Evolutionary conservation across 2,329 filamentous ascomycete genomes (phyloP), one percentile per base, ranked within the genome.

Genomic region (Penicillium glabrum): DNA sequence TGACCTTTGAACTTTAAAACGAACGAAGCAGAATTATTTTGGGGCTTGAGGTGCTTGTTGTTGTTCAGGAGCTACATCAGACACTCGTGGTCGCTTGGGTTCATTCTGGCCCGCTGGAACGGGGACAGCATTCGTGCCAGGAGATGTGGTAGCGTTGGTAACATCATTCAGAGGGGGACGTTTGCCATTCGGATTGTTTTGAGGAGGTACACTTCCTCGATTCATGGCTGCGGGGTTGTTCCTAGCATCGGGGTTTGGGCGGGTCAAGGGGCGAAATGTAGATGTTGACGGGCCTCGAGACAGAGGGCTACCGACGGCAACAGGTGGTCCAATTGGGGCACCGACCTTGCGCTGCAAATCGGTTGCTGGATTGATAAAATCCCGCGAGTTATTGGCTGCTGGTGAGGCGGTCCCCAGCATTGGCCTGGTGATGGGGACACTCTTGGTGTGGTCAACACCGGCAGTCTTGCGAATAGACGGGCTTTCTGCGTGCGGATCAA

Each of bases 391-490:
- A 31, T 69, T 73, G 1, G 69, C 51, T 21, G 68, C 65, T n/a
- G 72, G 71, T 4, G 72, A 72, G 27, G 63, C 61, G 10, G 61
- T 50, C 5, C 67, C 49, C 7, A 74, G 57, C 70, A 74, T 75
- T 8, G 72, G 72, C 60, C 82, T 83, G 4, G 82, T 83, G 2
- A 96, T 77, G 0, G 92, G 91, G 51, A 88, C 87, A 5, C 89
- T 93, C 51, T 85, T 88, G 23, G 78, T 86, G 69, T 96, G 91
- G 67, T 97, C 91, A 39, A 97, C 83, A 2, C 93, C 93, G 0
- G 89, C 89, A 0, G 93, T 97, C 70, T 93, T 93, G 59, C 91
- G 86, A 69, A 96, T 92, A 0, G 92, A 95, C 0, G 93, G 92
- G 59, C 88, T 91, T 67, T 93, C 89, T 6, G 86, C 82, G 56